phyloP scores from a whole-genome alignment of 2,329 filamentous ascomycete genomes.

The Setomelanomma holmii region DNA sequence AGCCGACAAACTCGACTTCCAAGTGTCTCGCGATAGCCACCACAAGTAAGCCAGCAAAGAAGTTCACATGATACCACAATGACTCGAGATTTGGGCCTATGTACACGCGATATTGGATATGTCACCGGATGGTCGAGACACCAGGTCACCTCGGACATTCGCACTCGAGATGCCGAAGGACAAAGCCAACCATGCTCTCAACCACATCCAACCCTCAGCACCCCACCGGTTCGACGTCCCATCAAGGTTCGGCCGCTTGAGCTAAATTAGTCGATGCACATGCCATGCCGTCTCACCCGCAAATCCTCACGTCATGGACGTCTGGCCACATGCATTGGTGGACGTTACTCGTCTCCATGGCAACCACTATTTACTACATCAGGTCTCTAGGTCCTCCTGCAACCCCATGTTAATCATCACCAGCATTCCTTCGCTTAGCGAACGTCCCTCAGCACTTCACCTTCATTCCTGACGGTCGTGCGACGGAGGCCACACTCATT shows the following conservation, averaged over 20 bases:
- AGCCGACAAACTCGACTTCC: neutral
- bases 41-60: neutral
- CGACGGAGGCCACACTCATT: conserved; percentile 33
- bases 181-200: conserved; percentile 2
- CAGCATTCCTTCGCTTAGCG: conserved; percentile 47
- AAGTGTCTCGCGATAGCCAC: neutral
- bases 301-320: conserved; percentile 25
- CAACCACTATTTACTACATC: conserved; percentile 41
- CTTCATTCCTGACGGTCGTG: conserved; percentile 34
- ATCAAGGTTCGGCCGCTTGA: conserved; percentile 9
- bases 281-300: conserved; percentile 17
- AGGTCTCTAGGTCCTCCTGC: conserved; percentile 32
- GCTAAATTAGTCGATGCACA: conserved; percentile 14
- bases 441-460: conserved; percentile 27
- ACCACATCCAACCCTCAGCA: neutral
- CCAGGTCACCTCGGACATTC: conserved; percentile 8
- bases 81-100: no score
- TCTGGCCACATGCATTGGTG: conserved; percentile 14
- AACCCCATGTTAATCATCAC: conserved; percentile 38
- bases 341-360: conserved; percentile 38
- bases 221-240: conserved; percentile 19
- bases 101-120: conserved; percentile 8
- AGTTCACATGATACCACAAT: neutral
- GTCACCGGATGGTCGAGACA: conserved; percentile 12
- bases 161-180: neutral